Base-by-base conservation (phyloP, 208 protist genomes). In the Leishmania aethiopica region DNA sequence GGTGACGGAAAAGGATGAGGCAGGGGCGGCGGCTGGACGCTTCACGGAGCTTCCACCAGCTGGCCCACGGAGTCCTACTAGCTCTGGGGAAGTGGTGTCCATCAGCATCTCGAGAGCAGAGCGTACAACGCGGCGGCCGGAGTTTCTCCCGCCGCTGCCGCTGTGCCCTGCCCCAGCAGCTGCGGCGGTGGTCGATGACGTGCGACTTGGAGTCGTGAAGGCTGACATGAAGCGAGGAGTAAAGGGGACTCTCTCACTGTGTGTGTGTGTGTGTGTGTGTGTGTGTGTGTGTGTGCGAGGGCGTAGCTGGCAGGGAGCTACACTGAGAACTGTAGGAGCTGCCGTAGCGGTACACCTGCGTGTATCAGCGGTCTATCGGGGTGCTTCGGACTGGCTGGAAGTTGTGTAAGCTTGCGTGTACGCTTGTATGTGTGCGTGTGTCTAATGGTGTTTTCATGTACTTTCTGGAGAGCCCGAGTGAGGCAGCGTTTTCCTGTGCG, bases 21-120 rank as follows among this genome's bases (percentile, higher is more conserved):
- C 53, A 22, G 69, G 53, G 42, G 69, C 53, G 11, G 40, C 78
- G 2, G 59, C 10, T 47, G 55, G 22, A 45, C 72, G 45, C 15
- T 17, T 70, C 8, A 19, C 62, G 60, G n/a, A 67, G 69, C 45
- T 37, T 19, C 40, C 78, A 37, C 37, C 13, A 47, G 28, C 40
- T 51, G 40, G 37, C 45, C 51, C 45, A 3, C 51, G 13, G 19
- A 66, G 76, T n/a, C 55, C 67, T 13, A 51, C 53, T 17, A 93
- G 74, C 8, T 93, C 91, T 8, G 93, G 93, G 8, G 93, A 90
- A 11, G 89, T 77, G 1, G 89, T 90, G 5, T 95, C 90, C 71
- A 90, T 83, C 55, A 96, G 78, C 53, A 86, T 67, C 83, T 96
- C 93, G 17, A 96, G 84, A 0, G 93, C 93, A 15, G 93, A 96